Evolutionary conservation across 2,329 filamentous ascomycete genomes (phyloP).

Genomic region (Zopfia rhizophila): DNA sequence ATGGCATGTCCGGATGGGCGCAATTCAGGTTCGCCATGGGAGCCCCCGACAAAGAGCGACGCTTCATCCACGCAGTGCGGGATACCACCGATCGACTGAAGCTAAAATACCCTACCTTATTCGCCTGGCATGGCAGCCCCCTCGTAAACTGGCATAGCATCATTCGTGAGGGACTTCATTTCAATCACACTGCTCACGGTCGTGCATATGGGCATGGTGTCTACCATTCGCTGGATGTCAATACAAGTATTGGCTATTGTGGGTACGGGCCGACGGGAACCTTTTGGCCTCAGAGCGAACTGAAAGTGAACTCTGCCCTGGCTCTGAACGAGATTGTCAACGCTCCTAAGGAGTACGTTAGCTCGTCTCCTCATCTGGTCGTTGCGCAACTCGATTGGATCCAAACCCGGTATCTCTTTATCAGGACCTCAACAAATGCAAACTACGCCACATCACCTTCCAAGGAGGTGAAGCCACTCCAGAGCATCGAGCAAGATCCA

Average conservation of each 20-base stretch:
- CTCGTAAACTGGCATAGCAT: constrained; percentile 90
- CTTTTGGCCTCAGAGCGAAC: constrained; percentile 73
- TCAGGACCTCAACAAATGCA: constrained; percentile 44
- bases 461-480: constrained; percentile 33
- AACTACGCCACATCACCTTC: constrained; percentile 1
- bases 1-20: constrained; percentile 72
- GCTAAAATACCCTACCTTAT: constrained; percentile 72
- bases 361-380: constrained; percentile 71
- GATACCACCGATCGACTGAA: constrained; percentile 54
- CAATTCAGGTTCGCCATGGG: constrained; percentile 92
- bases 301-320: constrained; percentile 69
- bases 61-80: constrained; percentile 73
- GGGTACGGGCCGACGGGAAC: constrained; percentile 14
- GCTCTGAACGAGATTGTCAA: constrained; percentile 91
- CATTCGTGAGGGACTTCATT: constrained; percentile 83
- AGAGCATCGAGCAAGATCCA: constrained; percentile 54
- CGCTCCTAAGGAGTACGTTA: constrained; percentile 69
- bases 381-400: constrained; percentile 85
- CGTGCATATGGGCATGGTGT: constrained; percentile 81
- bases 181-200: constrained; percentile 69
- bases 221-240: constrained; percentile 76
- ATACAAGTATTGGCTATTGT: constrained; percentile 66
- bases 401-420: constrained; percentile 86
- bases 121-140: constrained; percentile 86
- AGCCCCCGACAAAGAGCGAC: constrained; percentile 85